Conservation (phyloP, 2,329 filamentous ascomycete species). For the Thielaviopsis cerberus region DNA sequence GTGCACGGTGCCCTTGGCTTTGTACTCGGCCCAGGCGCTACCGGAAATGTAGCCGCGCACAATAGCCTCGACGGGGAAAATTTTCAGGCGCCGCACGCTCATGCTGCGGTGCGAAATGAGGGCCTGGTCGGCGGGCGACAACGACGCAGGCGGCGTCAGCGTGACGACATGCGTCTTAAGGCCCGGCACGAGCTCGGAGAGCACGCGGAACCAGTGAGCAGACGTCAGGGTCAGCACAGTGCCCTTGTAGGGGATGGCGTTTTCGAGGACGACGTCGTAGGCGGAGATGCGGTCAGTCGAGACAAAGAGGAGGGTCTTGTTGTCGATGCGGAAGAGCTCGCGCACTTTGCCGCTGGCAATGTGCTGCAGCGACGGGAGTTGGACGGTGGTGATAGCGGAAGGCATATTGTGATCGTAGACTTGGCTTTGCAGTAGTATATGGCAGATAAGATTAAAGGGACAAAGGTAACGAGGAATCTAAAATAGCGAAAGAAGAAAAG, state of each 20-base stretch:
- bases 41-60: conserved; percentile 80
- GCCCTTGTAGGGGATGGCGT: conserved; percentile 39
- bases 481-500: not conserved
- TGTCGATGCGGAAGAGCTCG: conserved; percentile 54
- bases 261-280: conserved; percentile 79
- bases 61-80: conserved; percentile 66
- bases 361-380: conserved; percentile 19
- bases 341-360: conserved; percentile 48
- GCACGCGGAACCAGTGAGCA: conserved; percentile 36
- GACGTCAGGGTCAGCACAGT: conserved; percentile 27
- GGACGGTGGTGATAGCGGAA: conserved; percentile 16
- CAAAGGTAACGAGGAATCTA: not conserved
- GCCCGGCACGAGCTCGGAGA: conserved; percentile 25
- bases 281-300: conserved; percentile 84
- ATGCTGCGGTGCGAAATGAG: conserved; percentile 50
- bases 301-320: conserved; percentile 53
- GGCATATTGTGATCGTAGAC: conserved; percentile 7
- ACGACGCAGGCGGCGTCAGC: conserved; percentile 21
- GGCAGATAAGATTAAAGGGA: not conserved
- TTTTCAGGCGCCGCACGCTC: conserved; percentile 53
- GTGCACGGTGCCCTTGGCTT: conserved; percentile 57
- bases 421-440: not conserved
- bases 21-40: conserved; percentile 63
- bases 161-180: conserved; percentile 35
- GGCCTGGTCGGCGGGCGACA: conserved; percentile 26